Percentiles rank a stretch among this genome's conserved stretches.
These are phyloP conservation scores for Petunia hybrid DNA, from an alignment of 305 asterid genomes.

Conservation along the genomic window DNA sequence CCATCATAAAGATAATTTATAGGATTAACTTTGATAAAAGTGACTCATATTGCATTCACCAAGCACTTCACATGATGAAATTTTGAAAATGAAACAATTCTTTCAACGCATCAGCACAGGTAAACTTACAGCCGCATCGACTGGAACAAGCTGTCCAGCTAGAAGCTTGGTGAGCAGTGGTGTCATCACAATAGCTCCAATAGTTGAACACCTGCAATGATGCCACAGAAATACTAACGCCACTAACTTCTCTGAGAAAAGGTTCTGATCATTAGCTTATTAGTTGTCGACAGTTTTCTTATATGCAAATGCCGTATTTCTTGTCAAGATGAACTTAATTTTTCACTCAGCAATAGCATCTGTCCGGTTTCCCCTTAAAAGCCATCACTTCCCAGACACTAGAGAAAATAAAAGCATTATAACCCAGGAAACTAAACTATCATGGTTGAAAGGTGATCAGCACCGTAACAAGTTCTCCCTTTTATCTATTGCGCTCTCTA, in stretches of 20 bases:
- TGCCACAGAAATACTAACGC: constrained; percentile 34
- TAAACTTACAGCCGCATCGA: constrained; percentile 91
- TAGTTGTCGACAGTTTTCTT: constrained; percentile 5
- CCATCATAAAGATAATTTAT: background rate
- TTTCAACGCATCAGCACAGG: constrained; percentile 32
- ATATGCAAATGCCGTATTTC: constrained; percentile 18
- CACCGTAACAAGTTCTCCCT: background rate
- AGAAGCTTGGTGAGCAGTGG: constrained; percentile 94
- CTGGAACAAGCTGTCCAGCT: constrained; percentile 99
- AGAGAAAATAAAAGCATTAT: background rate
- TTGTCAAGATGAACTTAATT: constrained; percentile 20
- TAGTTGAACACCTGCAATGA: constrained; percentile 86
- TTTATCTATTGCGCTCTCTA: background rate
- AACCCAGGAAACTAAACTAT: constrained; percentile 24
- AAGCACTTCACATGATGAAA: background rate
- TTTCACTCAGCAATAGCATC: background rate
- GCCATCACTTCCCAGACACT: background rate
- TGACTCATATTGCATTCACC: constrained; percentile 17
- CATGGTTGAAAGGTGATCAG: background rate
- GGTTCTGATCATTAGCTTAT: constrained; percentile 18
- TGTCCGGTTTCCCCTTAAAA: constrained; percentile 5
- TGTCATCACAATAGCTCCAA: constrained; percentile 96
- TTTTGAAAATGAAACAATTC: constrained; percentile 28
- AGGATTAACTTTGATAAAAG: background rate
- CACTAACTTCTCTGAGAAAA: constrained; percentile 20